Base-by-base conservation (phyloP, 225 moss, liverwort and hornwort genomes). In the Asterella californica region DNA sequence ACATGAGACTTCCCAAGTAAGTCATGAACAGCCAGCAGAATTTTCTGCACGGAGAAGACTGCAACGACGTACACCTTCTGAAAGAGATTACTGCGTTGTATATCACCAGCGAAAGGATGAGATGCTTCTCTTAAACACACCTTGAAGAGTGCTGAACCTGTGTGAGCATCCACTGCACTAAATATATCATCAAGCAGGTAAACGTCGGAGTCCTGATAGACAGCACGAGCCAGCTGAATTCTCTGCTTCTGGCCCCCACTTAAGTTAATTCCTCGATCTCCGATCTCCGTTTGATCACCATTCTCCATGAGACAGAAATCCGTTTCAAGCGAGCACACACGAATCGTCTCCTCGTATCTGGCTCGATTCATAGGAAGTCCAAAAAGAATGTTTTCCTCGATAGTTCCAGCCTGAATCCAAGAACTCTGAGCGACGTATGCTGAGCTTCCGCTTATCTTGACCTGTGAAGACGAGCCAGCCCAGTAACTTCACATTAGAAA, bases 101-200 rank as follows among this genome's bases (percentile, higher is more conserved):
- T 64, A 24, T 57, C 24, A 14, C 10, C 52, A 67, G 17, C 32
- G 18, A 34, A 36, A 19, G 34, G 8, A 2, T 65, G 32, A 9
- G 10, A 67, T 17, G 65, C 15, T 6, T 14, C 7, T 47, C 2
- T 71, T 47, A 45, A 71, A 24, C 80, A 9, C 82, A 89, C 90
- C 78, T 87, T 86, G 79, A 91, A 91, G 1, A 91, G 85, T 60
- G 87, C 81, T 22, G 91, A 87, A 60, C 91, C 89, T 33, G 89
- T 91, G 83, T 91, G 91, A 2, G 91, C 91, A 86, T 91, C 89
- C 15, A 91, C 87, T 45, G 91, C 91, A 88, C 91, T 91, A 74
- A 91, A 91, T 54, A 91, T 87, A 61, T 91, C 91, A 77, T 91
- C 89, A 30, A 91, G 78, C 45, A 91, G 75, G 55, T 89, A 91